phyloP scores from a whole-genome alignment of 108 stramenopile genomes.

The Conticribra guillardii region DNA sequence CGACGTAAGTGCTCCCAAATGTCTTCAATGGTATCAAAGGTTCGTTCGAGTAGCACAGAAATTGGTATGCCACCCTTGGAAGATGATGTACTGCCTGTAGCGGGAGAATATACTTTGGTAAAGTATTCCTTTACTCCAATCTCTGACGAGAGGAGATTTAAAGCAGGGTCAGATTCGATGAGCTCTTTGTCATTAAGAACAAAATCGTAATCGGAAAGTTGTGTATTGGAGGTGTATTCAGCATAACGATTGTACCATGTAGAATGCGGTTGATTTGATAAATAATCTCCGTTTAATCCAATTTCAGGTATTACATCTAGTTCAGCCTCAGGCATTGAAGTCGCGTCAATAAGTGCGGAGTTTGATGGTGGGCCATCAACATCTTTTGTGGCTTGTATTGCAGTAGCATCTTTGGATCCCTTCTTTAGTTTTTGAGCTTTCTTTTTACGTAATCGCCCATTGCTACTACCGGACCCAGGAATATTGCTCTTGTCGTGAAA shows the following conservation, averaged over 20 bases:
- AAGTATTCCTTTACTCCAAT: constrained; percentile 26
- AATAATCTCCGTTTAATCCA: background rate
- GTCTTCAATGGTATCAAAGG: constrained; percentile 65
- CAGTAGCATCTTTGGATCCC: too few species aligned
- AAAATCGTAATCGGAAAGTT: constrained; percentile 16
- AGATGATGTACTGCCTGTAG: constrained; percentile 1
- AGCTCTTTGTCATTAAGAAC: constrained; percentile 16
- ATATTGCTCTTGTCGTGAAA: background rate
- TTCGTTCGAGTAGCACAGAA: constrained; percentile 37
- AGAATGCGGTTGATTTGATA: background rate
- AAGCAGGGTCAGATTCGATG: constrained; percentile 17
- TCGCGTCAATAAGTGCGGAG: too few species aligned
- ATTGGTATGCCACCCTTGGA: constrained; percentile 19
- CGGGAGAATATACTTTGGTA: constrained; percentile 14
- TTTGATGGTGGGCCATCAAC: too few species aligned
- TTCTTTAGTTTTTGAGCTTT: background rate
- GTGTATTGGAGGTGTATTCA: background rate
- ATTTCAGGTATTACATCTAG: too few species aligned
- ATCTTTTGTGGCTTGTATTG: too few species aligned
- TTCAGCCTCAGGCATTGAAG: too few species aligned
- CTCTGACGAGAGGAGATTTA: constrained; percentile 38
- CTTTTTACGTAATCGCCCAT: background rate
- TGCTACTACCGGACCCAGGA: too few species aligned
- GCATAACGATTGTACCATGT: background rate
- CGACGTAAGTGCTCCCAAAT: constrained; percentile 39